phyloP scores from a whole-genome alignment of 805 yeast species.

The Sugiyamaella americana region DNA sequence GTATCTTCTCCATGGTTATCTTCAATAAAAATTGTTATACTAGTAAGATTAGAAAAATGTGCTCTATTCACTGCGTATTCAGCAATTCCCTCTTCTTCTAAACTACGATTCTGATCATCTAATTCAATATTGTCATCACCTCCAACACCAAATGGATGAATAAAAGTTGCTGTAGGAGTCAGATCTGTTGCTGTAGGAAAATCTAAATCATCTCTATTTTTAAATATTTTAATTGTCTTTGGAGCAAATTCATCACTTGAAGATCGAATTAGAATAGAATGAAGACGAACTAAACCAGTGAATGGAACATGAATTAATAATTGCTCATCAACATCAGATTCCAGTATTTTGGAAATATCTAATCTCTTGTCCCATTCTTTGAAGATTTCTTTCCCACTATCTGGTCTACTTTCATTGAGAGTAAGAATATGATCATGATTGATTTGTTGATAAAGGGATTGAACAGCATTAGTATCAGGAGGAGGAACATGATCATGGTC shows the following conservation, averaged over 20 bases:
- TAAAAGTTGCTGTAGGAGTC: constrained; percentile 46
- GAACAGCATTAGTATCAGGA: constrained; percentile 50
- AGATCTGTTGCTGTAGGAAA: constrained; percentile 53
- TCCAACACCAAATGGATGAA: constrained; percentile 53
- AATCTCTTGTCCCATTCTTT: constrained; percentile 47
- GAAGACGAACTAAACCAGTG: constrained; percentile 65
- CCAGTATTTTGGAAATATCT: constrained; percentile 39
- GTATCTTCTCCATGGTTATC: constrained; percentile 57
- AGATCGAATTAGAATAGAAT: constrained; percentile 65
- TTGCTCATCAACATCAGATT: constrained; percentile 80
- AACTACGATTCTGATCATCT: background rate
- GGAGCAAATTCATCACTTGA: constrained; percentile 64
- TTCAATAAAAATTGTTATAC: constrained; percentile 62
- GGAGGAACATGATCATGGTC: constrained; percentile 33
- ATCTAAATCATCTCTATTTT: constrained; percentile 64
- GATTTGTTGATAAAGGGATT: constrained; percentile 48
- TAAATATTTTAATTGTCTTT: constrained; percentile 58
- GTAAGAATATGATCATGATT: constrained; percentile 56
- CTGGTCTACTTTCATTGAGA: constrained; percentile 52
- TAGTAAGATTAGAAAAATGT: constrained; percentile 60
- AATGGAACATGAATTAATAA: constrained; percentile 74
- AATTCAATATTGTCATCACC: constrained; percentile 33
- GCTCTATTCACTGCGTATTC: constrained; percentile 80
- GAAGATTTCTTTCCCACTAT: constrained; percentile 48
- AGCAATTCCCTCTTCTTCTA: constrained; percentile 50